These are phyloP conservation scores for Colletotrichum viniferum DNA, from an alignment of 2,329 filamentous ascomycete genomes.

Conservation along the genomic window DNA sequence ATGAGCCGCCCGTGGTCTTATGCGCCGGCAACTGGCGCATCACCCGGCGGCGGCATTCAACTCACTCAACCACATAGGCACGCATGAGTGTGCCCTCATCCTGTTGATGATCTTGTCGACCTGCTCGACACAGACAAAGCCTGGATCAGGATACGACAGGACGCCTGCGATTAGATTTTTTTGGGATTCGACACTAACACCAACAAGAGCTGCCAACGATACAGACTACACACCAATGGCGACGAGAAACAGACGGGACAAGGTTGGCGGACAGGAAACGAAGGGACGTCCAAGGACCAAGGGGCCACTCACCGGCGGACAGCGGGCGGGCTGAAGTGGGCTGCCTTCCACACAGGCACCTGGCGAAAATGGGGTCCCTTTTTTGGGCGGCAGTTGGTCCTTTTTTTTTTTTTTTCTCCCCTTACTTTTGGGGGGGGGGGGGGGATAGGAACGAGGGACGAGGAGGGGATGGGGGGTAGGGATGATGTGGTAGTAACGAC, in stretches of 20 bases:
- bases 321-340: constrained; percentile 11
- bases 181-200: background rate
- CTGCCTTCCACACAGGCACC: background rate
- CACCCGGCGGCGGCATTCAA: background rate
- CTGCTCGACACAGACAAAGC: background rate
- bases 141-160: background rate
- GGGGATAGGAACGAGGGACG: background rate
- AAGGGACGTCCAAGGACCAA: background rate
- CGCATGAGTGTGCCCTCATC: background rate
- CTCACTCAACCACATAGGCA: background rate
- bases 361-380: constrained; percentile 3
- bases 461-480: background rate
- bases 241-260: background rate
- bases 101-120: background rate
- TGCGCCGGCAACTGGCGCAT: background rate
- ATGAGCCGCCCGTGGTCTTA: background rate
- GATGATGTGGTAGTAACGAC: background rate
- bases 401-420: background rate
- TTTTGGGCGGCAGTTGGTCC: background rate
- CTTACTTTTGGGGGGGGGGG: background rate
- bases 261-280: background rate
- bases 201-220: background rate
- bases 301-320: background rate
- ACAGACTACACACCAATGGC: background rate
- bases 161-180: background rate